Conservation (phyloP, 805 yeast species). For the Pichia cephalocereana region DNA sequence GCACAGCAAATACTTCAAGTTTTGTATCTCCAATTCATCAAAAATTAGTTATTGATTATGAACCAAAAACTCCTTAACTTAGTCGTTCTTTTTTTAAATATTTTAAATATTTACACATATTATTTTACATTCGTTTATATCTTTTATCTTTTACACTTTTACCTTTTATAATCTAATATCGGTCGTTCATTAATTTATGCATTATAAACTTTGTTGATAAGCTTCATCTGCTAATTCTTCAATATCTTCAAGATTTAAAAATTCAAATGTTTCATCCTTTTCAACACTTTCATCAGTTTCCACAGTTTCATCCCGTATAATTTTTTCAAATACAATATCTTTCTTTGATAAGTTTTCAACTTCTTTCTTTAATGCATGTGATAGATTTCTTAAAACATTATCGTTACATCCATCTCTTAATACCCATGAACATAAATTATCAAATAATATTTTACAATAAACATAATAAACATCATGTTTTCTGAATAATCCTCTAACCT, state of each 20-base stretch:
- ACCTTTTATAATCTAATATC: background rate
- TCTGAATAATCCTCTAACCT: conserved; percentile 63
- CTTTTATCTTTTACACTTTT: background rate
- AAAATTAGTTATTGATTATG: background rate
- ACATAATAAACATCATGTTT: conserved; percentile 80
- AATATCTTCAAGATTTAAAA: conserved; percentile 43
- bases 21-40: background rate
- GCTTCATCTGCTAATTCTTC: conserved; percentile 50
- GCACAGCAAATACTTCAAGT: background rate
- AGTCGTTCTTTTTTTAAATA: background rate
- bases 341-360: conserved; percentile 29
- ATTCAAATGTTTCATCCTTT: conserved; percentile 28
- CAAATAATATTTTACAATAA: conserved; percentile 66
- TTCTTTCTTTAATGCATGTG: conserved; percentile 52
- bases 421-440: conserved; percentile 73
- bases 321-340: conserved; percentile 50
- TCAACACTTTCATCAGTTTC: conserved; percentile 28
- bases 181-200: background rate
- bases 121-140: background rate
- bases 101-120: background rate
- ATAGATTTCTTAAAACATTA: conserved; percentile 47
- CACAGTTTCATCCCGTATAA: conserved; percentile 27
- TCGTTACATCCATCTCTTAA: conserved; percentile 48
- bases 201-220: conserved; percentile 14
- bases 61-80: conserved; percentile 4